These are phyloP conservation scores for Annulohypoxylon nitens DNA, from an alignment of 495 filamentous ascomycete species.

Conservation along the genomic window DNA sequence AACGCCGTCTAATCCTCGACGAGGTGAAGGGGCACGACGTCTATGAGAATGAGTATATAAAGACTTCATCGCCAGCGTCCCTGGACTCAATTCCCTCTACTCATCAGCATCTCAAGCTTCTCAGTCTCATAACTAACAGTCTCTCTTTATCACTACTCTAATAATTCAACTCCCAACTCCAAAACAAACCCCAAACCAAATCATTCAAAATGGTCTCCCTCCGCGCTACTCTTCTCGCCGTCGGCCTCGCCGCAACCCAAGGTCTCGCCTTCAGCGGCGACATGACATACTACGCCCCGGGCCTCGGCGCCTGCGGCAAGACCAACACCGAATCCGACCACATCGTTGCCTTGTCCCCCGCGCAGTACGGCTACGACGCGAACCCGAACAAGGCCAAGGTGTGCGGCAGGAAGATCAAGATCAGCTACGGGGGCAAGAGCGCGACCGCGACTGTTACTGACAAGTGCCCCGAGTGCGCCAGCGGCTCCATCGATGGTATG, in stretches of 20 bases:
- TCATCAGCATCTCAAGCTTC: not conserved
- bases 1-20: not conserved
- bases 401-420: slow-evolving; percentile 74
- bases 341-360: slow-evolving; percentile 59
- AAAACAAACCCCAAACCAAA: too few species aligned
- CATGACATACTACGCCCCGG: slow-evolving; percentile 62
- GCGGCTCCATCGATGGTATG: slow-evolving; percentile 55
- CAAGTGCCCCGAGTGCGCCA: slow-evolving; percentile 77
- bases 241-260: slow-evolving; percentile 18
- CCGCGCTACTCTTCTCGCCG: slow-evolving; percentile 27
- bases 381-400: slow-evolving; percentile 64
- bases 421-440: slow-evolving; percentile 69
- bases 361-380: slow-evolving; percentile 59
- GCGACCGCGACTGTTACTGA: slow-evolving; percentile 72
- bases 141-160: too few species aligned
- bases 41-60: not conserved
- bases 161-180: too few species aligned
- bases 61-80: not conserved
- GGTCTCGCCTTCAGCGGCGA: slow-evolving; percentile 53
- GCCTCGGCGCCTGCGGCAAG: slow-evolving; percentile 62
- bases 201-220: slow-evolving; percentile 26
- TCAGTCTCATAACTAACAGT: not conserved
- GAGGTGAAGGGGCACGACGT: not conserved
- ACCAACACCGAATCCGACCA: slow-evolving; percentile 53
- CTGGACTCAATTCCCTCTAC: not conserved